phyloP scores from a whole-genome alignment of 257 asterid species.

The Solanum acaule region DNA sequence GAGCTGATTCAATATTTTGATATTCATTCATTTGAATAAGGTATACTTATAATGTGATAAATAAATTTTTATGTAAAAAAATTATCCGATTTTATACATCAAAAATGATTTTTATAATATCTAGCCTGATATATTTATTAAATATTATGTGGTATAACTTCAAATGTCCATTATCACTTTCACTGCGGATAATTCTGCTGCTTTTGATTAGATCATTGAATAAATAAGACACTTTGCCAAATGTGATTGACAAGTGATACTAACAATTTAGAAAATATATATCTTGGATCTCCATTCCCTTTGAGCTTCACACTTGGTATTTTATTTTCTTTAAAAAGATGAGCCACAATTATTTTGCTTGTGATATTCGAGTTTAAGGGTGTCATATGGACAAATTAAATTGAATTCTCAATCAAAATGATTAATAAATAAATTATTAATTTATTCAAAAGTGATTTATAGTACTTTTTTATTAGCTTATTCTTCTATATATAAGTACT shows the following conservation, averaged over 20 bases:
- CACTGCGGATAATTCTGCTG: background rate
- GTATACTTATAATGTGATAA: background rate
- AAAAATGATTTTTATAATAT: background rate
- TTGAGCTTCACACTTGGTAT: too few relatives aligned
- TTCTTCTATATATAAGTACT: too few relatives aligned
- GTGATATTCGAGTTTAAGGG: too few relatives aligned
- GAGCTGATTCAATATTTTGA: background rate
- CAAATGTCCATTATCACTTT: background rate
- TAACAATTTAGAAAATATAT: too few relatives aligned
- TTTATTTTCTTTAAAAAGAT: too few relatives aligned
- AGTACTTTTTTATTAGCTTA: too few relatives aligned
- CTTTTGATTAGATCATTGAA: background rate
- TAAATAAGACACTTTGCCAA: background rate
- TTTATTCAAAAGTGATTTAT: too few relatives aligned
- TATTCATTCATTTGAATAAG: background rate
- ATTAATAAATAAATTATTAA: too few relatives aligned
- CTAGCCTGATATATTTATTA: background rate
- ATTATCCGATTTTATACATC: rapidly evolving
- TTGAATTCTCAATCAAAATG: too few relatives aligned
- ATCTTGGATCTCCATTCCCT: too few relatives aligned
- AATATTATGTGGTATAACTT: background rate
- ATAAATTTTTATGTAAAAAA: background rate
- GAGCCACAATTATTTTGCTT: too few relatives aligned
- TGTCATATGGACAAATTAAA: too few relatives aligned
- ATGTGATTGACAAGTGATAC: background rate